A percentile compares a stretch with the other conserved stretches of the same genome.
Evolutionary conservation across 2,329 filamentous ascomycete genomes (phyloP).

Genomic region (Scytalidium lignicola): DNA sequence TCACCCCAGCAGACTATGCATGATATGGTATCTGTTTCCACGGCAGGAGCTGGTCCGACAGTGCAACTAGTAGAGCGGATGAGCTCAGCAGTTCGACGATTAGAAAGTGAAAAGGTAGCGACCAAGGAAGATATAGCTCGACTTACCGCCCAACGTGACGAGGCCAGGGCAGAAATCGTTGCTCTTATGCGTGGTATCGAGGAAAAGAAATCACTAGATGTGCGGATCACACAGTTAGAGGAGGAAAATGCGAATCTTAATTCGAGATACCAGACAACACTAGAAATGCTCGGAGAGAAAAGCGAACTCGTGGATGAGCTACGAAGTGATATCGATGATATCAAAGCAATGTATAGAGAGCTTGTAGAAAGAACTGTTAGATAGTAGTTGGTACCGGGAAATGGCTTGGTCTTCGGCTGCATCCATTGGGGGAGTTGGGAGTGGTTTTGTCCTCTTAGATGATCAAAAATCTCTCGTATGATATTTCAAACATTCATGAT

Average conservation of each 20-base stretch:
- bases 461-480: background rate
- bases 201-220: conserved; percentile 54
- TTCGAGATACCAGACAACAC: conserved; percentile 77
- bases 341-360: conserved; percentile 95
- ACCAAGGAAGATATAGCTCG: conserved; percentile 80
- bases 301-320: conserved; percentile 92
- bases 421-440: background rate
- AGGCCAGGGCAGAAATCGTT: conserved; percentile 88
- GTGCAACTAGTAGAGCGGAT: conserved; percentile 95
- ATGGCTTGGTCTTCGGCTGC: background rate
- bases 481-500: background rate
- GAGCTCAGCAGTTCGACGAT: conserved; percentile 83
- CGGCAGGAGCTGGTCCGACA: conserved; percentile 82
- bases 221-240: conserved; percentile 61
- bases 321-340: conserved; percentile 78
- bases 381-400: conserved; percentile 28
- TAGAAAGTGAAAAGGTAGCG: conserved; percentile 88
- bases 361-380: conserved; percentile 80
- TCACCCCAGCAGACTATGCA: conserved; percentile 68
- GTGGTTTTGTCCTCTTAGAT: background rate
- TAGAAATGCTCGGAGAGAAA: conserved; percentile 96
- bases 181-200: conserved; percentile 83
- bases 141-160: conserved; percentile 80
- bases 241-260: conserved; percentile 63
- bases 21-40: conserved; percentile 85